phyloP scores from a whole-genome alignment of 768 basidiomycete genomes.

The Holtermannia corniformis region DNA sequence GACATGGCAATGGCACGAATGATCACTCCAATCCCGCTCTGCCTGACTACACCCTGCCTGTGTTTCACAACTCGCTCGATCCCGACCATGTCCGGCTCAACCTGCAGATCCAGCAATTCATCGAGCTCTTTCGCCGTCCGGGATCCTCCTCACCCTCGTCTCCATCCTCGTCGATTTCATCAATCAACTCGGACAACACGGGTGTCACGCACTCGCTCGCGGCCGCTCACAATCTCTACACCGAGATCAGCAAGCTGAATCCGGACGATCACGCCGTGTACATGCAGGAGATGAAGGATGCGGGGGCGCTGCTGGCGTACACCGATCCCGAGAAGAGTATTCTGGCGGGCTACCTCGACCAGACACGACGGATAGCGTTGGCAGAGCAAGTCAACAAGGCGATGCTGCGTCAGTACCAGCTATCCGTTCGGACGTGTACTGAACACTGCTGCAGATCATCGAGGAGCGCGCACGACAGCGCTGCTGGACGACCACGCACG shows the following conservation, averaged over 20 bases:
- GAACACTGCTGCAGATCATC: conserved; percentile 5
- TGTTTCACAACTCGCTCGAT: conserved; percentile 47
- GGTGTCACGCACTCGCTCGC: conserved; percentile 27
- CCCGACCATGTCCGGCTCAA: conserved; percentile 73
- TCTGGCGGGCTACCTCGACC: conserved; percentile 63
- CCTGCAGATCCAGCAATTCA: conserved; percentile 75
- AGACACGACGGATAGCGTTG: conserved; percentile 66
- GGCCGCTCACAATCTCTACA: conserved; percentile 55
- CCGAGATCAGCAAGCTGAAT: conserved; percentile 52
- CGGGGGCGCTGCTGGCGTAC: conserved; percentile 74
- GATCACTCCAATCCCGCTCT: neutral
- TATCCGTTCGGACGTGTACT: neutral
- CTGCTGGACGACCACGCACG: conserved; percentile 16
- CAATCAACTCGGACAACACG: conserved; percentile 4
- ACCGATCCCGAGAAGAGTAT: conserved; percentile 66
- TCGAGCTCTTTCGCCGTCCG: conserved; percentile 57
- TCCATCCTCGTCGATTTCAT: conserved; percentile 57
- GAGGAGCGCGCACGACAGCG: conserved; percentile 9
- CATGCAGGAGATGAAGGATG: conserved; percentile 60
- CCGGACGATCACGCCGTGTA: conserved; percentile 57
- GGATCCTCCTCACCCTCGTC: conserved; percentile 64
- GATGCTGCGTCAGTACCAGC: conserved; percentile 59
- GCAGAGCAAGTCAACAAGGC: conserved; percentile 83
- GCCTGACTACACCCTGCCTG: conserved; percentile 13
- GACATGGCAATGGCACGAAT: conserved; percentile 4